Percentiles rank a stretch among this genome's conserved stretches.
phyloP scores from a whole-genome alignment of 1,284 basidiomycete genomes.

The Tilletia setariae region DNA sequence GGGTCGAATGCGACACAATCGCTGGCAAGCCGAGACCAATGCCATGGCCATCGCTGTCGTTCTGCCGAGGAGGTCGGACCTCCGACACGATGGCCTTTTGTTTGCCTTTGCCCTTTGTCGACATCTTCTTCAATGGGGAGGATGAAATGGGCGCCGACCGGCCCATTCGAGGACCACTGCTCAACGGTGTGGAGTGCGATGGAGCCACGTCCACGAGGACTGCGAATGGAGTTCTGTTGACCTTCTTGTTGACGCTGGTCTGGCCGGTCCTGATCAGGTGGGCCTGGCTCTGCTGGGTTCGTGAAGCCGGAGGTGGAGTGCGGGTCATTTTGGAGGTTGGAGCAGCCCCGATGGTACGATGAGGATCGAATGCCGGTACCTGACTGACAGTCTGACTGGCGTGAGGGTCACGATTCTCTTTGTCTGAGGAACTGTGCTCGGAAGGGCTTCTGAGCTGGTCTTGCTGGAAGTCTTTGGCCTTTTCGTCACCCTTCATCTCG shows the following conservation, averaged over 20 bases:
- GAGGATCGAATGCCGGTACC: neutral
- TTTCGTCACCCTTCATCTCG: constrained; percentile 25
- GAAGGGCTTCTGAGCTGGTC: neutral
- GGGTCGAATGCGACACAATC: too few species aligned
- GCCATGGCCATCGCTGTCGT: too few species aligned
- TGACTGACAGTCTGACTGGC: constrained; percentile 8
- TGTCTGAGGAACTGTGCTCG: neutral
- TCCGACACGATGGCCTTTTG: too few species aligned
- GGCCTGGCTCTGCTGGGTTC: too few species aligned
- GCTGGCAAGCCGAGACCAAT: too few species aligned
- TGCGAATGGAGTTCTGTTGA: neutral
- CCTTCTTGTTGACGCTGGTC: too few species aligned
- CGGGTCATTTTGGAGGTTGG: neutral
- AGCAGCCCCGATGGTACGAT: neutral
- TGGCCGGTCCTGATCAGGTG: too few species aligned
- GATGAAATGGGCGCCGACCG: too few species aligned
- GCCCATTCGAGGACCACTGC: neutral
- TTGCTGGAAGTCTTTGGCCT: constrained; percentile 26
- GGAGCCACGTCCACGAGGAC: neutral
- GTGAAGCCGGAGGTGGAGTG: neutral
- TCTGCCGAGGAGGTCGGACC: too few species aligned
- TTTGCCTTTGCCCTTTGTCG: too few species aligned
- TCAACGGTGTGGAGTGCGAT: constrained; percentile 4
- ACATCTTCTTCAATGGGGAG: too few species aligned
- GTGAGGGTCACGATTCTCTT: constrained; percentile 14